A percentile compares a stretch with the other conserved stretches of the same genome.
These are phyloP conservation scores for cucumber (Cucumis sativus) DNA, from an alignment of 306 rosid genomes.

Conservation along the genomic window Cucumber_9930_V3 NC_026661.2:22339001-22339500, in stretches of 20 bases:
- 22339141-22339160: neutral
- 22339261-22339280: neutral
- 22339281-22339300: neutral
- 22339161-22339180: no score
- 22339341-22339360: neutral
- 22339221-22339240: no score
- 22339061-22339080: neutral
- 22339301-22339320: neutral
- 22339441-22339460: neutral
- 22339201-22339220: no score
- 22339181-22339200: no score
- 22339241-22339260: no score
- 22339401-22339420: no score
- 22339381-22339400: neutral
- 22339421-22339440: neutral
- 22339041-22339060: neutral
- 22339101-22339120: neutral
- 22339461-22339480: neutral
- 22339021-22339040: slow-evolving; percentile 3
- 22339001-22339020: neutral
- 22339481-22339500: neutral
- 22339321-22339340: neutral
- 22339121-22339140: neutral
- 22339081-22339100: neutral
- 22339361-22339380: neutral